Conservation (phyloP, 2,329 filamentous ascomycete species). For the Trichoderma gracile region DNA sequence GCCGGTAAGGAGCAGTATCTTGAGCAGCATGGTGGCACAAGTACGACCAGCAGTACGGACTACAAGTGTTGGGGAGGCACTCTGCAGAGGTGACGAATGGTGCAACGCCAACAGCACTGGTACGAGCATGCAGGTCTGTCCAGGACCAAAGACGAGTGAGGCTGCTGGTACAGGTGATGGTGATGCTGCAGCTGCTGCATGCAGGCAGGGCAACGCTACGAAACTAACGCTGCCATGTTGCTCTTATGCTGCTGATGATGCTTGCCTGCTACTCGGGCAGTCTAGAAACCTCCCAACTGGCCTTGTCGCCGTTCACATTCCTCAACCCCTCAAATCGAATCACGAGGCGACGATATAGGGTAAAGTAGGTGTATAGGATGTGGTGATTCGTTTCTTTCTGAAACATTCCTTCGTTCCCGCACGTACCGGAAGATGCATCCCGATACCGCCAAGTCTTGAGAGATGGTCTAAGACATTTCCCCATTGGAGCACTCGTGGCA, state of each 20-base stretch:
- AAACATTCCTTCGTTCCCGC: background rate
- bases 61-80: too few species aligned
- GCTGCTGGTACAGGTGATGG: background rate
- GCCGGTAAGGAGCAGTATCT: slow-evolving; percentile 6
- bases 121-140: background rate
- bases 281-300: background rate
- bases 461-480: background rate
- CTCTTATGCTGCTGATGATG: slow-evolving; percentile 14
- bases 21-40: slow-evolving; percentile 1
- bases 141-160: background rate
- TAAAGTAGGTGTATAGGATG: background rate
- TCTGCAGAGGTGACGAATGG: too few species aligned
- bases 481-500: background rate
- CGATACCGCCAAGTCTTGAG: background rate
- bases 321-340: slow-evolving; percentile 6
- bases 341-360: background rate
- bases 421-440: background rate
- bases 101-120: too few species aligned
- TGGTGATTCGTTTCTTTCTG: background rate
- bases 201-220: slow-evolving; percentile 4
- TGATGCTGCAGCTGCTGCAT: background rate
- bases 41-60: background rate
- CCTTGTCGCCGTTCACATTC: slow-evolving; percentile 4
- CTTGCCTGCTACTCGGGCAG: background rate
- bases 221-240: background rate